These are phyloP conservation scores for Phytophthora meadii DNA, from an alignment of 352 stramenopile genomes.

Conservation along the genomic window DNA sequence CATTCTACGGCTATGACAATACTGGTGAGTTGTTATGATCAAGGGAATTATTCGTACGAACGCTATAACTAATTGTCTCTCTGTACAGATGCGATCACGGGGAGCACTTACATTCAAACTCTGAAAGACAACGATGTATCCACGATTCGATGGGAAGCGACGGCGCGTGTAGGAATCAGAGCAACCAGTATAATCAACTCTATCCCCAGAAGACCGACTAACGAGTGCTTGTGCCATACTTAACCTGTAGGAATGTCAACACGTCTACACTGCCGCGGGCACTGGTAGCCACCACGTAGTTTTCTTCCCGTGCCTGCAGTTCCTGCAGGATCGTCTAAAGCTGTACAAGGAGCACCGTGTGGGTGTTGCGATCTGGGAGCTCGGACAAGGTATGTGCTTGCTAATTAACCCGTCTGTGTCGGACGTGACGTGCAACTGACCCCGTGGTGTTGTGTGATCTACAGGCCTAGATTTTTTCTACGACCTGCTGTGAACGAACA, in stretches of 20 bases:
- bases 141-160: conserved; percentile 61
- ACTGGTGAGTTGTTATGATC: conserved; percentile 32
- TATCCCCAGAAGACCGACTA: background rate
- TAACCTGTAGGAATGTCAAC: conserved; percentile 64
- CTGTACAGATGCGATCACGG: conserved; percentile 51
- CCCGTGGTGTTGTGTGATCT: conserved; percentile 5
- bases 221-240: conserved; percentile 1
- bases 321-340: conserved; percentile 69
- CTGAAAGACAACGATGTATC: conserved; percentile 46
- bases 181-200: background rate
- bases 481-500: conserved; percentile 57
- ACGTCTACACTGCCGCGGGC: conserved; percentile 47
- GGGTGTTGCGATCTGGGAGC: conserved; percentile 77
- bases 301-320: conserved; percentile 87
- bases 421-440: background rate
- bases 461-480: conserved; percentile 83
- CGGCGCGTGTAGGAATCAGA: conserved; percentile 42
- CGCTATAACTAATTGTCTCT: background rate
- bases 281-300: conserved; percentile 50
- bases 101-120: conserved; percentile 46
- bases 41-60: background rate
- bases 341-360: conserved; percentile 59
- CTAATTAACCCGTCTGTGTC: background rate
- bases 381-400: conserved; percentile 71
- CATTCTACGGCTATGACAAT: conserved; percentile 87